Evolutionary conservation across 352 stramenopile species (phyloP).

Genomic region (Pythium sukuiense): DNA sequence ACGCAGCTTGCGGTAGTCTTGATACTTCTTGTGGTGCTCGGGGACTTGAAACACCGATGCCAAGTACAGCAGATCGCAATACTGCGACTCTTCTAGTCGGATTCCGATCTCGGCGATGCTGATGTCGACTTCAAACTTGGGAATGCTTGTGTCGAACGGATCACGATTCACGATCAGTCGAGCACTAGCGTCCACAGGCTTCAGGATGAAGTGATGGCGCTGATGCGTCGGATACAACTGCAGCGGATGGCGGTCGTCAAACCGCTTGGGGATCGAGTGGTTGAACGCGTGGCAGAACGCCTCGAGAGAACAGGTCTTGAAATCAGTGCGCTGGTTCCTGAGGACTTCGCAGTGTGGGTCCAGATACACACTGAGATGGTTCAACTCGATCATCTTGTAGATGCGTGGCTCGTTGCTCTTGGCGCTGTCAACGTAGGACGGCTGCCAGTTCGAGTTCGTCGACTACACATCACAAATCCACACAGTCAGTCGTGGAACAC

Average conservation of each 20-base stretch:
- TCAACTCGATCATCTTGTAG: conserved; percentile 88
- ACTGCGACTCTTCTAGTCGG: conserved; percentile 84
- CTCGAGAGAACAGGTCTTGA: conserved; percentile 68
- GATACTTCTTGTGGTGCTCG: conserved; percentile 75
- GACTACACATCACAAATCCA: conserved; percentile 40
- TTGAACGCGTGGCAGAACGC: conserved; percentile 80
- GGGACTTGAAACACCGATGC: conserved; percentile 67
- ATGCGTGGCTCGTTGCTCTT: conserved; percentile 85
- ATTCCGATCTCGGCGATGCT: conserved; percentile 77
- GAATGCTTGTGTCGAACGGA: conserved; percentile 66
- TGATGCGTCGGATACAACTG: conserved; percentile 73
- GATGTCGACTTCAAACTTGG: conserved; percentile 83
- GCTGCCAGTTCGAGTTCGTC: conserved; percentile 87
- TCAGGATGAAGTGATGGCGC: conserved; percentile 85
- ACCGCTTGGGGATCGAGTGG: conserved; percentile 79
- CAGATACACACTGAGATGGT: conserved; percentile 86
- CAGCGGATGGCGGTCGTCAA: conserved; percentile 69
- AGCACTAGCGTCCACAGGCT: conserved; percentile 78
- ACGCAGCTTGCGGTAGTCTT: conserved; percentile 73
- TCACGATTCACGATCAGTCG: conserved; percentile 84
- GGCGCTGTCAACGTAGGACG: conserved; percentile 75
- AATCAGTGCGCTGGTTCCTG: conserved; percentile 54
- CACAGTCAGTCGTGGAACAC: too few species aligned
- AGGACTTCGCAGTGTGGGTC: conserved; percentile 78
- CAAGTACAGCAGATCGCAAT: conserved; percentile 86